Percentiles rank a stretch among this genome's conserved stretches.
Evolutionary conservation across 1,284 basidiomycete genomes (phyloP).

Genomic region (Clitocybe nebularis): DNA sequence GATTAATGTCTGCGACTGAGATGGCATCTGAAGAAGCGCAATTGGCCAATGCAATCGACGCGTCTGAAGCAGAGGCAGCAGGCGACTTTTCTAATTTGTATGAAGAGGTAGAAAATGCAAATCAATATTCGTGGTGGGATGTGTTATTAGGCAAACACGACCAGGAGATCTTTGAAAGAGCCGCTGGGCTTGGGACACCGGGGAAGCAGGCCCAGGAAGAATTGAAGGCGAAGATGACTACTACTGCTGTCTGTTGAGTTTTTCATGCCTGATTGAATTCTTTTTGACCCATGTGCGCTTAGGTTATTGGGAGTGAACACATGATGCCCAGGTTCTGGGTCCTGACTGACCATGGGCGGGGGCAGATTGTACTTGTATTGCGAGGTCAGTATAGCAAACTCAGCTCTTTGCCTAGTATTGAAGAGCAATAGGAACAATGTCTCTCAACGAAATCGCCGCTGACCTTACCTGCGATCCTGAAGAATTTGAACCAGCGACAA

Average conservation of each 20-base stretch:
- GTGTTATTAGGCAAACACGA: constrained; percentile 73
- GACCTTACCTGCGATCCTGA: constrained; percentile 76
- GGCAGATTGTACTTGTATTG: constrained; percentile 71
- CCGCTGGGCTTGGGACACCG: constrained; percentile 24
- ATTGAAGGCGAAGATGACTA: constrained; percentile 35
- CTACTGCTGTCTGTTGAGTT: constrained; percentile 32
- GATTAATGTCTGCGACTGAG: constrained; percentile 21
- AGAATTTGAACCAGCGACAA: constrained; percentile 54
- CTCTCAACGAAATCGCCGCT: constrained; percentile 78
- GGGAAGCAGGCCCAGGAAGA: constrained; percentile 23
- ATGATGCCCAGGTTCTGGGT: constrained; percentile 82
- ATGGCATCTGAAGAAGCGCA: constrained; percentile 54
- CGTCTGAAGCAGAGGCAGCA: constrained; percentile 60
- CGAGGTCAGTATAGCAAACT: constrained; percentile 55
- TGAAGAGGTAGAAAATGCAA: constrained; percentile 11
- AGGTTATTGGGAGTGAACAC: constrained; percentile 61
- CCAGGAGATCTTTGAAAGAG: constrained; percentile 67
- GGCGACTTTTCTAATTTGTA: constrained; percentile 33
- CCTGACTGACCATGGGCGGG: constrained; percentile 67
- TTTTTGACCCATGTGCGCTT: constrained; percentile 28
- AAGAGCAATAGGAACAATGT: constrained; percentile 61
- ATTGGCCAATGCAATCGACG: constrained; percentile 61
- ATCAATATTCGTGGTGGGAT: constrained; percentile 74
- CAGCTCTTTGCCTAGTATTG: not conserved
- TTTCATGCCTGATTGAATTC: not conserved